Conservation (phyloP, 352 stramenopile genomes). For the Phytophthora fragariaefolia region DNA sequence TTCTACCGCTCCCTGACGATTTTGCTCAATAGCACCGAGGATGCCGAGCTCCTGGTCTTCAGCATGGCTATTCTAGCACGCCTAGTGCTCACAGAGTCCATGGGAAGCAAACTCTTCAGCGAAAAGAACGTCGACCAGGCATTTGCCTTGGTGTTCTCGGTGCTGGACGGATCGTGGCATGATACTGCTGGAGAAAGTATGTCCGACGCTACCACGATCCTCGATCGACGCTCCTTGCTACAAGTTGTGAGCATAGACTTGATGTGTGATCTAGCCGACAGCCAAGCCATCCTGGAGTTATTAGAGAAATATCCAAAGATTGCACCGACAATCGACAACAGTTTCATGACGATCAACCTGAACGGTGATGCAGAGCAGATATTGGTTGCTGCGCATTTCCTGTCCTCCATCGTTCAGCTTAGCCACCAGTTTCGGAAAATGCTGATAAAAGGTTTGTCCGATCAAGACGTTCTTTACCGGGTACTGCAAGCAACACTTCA, state of each 20-base stretch:
- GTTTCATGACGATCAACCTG: constrained; percentile 68
- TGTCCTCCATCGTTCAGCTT: constrained; percentile 57
- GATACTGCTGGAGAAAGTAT: constrained; percentile 31
- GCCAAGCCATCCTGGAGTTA: constrained; percentile 56
- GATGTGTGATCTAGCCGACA: constrained; percentile 66
- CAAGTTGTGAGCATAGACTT: constrained; percentile 73
- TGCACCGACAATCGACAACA: constrained; percentile 51
- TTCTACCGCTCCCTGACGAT: constrained; percentile 85
- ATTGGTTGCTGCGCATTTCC: constrained; percentile 64
- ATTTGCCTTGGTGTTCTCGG: constrained; percentile 74
- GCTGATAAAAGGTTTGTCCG: constrained; percentile 53
- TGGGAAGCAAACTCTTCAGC: constrained; percentile 85
- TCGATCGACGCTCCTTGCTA: constrained; percentile 46
- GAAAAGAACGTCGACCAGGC: constrained; percentile 83
- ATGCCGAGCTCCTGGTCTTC: constrained; percentile 75
- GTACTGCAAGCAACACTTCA: constrained; percentile 74
- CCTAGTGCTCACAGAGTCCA: constrained; percentile 71
- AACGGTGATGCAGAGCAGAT: constrained; percentile 71
- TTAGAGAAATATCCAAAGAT: constrained; percentile 68
- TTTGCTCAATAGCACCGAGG: constrained; percentile 80
- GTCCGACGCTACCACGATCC: constrained; percentile 42
- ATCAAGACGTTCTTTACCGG: constrained; percentile 71
- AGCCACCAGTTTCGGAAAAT: constrained; percentile 72
- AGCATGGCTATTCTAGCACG: constrained; percentile 80
- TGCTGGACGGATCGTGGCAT: constrained; percentile 67